Evolutionary conservation across 331 rosid species (phyloP).

Genomic region (Prunus yedoensis): DNA sequence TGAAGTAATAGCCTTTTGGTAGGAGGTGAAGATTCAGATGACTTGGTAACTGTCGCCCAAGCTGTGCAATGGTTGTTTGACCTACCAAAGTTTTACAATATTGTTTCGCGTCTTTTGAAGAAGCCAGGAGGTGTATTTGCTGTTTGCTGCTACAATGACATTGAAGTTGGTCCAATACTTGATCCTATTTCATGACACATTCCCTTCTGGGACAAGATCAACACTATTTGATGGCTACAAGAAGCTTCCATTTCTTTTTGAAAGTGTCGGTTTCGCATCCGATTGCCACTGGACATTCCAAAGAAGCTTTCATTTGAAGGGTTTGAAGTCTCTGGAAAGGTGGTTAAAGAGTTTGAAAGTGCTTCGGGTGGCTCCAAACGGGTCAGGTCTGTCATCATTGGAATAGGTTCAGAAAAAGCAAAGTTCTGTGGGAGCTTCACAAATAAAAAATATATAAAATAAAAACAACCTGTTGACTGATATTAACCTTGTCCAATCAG

Average conservation of each 20-base stretch:
- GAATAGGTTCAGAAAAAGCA: too few species aligned
- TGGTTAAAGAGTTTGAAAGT: constrained; percentile 12
- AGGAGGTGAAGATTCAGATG: constrained; percentile 25
- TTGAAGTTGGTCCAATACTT: background rate
- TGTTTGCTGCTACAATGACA: constrained; percentile 17
- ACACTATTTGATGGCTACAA: constrained; percentile 7
- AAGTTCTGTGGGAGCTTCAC: too few species aligned
- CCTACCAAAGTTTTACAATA: constrained; percentile 12
- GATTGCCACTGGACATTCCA: constrained; percentile 14
- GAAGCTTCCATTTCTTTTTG: constrained; percentile 25
- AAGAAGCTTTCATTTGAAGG: constrained; percentile 13
- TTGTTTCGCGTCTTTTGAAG: constrained; percentile 2
- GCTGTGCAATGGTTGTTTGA: constrained; percentile 35
- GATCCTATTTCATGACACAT: constrained; percentile 3
- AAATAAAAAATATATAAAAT: too few species aligned
- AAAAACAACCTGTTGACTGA: too few species aligned
- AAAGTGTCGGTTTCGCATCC: background rate
- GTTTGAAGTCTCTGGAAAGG: background rate
- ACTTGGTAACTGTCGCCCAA: constrained; percentile 12
- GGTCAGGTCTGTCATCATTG: constrained; percentile 13
- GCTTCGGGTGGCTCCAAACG: constrained; percentile 25
- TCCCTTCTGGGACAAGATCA: background rate
- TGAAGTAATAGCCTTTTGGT: constrained; percentile 7
- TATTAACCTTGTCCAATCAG: too few species aligned
- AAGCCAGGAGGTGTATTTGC: constrained; percentile 29